These are phyloP conservation scores for Cryptosporidium meleagridis DNA, from an alignment of 169 alveolate genomes.

Conservation along the genomic window DNA sequence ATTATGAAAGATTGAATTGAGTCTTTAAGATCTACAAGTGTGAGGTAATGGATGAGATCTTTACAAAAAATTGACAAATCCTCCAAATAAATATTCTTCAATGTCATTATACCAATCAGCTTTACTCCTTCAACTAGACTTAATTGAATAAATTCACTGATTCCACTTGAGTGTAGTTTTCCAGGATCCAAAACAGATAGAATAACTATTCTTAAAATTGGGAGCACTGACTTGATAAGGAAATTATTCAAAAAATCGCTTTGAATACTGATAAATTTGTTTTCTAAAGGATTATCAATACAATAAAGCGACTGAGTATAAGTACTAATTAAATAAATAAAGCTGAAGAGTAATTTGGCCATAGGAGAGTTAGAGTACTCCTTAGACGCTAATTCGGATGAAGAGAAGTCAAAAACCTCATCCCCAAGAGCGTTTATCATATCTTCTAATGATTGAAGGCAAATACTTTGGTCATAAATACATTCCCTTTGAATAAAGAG, in stretches of 20 bases:
- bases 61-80: constrained; percentile 52
- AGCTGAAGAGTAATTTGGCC: constrained; percentile 16
- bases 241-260: neutral
- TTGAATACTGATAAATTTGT: neutral
- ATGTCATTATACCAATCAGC: constrained; percentile 1
- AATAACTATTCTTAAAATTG: constrained; percentile 20
- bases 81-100: constrained; percentile 22
- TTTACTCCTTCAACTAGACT: constrained; percentile 25
- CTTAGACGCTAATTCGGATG: constrained; percentile 17
- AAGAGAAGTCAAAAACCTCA: constrained; percentile 31
- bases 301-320: constrained; percentile 7
- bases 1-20: neutral
- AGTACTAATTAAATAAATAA: constrained; percentile 1
- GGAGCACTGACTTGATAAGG: constrained; percentile 22
- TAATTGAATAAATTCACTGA: constrained; percentile 10
- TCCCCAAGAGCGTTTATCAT: constrained; percentile 16
- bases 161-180: neutral
- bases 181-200: neutral
- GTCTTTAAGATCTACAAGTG: neutral
- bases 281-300: neutral
- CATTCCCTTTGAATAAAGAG: constrained; percentile 56
- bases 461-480: constrained; percentile 18
- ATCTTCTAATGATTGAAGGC: neutral
- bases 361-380: neutral
- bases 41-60: neutral